phyloP scores from a whole-genome alignment of 257 asterid species.

The Capsicum rhomboideum region DNA sequence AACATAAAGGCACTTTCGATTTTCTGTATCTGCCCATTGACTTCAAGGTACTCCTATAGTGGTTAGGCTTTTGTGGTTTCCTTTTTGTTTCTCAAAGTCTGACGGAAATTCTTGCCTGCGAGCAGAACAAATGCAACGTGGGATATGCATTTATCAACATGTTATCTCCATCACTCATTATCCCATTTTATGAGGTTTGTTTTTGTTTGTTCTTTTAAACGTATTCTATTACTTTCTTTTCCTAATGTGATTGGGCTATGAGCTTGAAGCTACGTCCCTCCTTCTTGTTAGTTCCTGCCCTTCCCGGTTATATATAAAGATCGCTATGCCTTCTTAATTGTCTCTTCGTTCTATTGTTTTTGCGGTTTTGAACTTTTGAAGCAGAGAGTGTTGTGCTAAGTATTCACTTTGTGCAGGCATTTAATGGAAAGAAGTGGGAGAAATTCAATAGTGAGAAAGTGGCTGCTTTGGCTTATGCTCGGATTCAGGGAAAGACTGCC shows the following conservation, averaged over 20 bases:
- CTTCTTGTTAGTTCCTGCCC: not conserved
- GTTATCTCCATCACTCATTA: constrained; percentile 54
- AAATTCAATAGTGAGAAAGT: constrained; percentile 77
- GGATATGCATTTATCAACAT: constrained; percentile 88
- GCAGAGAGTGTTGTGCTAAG: not conserved
- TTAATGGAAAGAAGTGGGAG: constrained; percentile 77
- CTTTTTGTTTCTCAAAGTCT: not conserved
- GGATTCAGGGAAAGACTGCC: constrained; percentile 71
- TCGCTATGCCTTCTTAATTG: not conserved
- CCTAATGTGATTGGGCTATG: not conserved
- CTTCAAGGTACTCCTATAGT: constrained; percentile 43
- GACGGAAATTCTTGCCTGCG: not conserved
- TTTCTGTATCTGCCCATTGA: constrained; percentile 84
- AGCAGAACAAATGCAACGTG: constrained; percentile 85
- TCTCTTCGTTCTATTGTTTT: not conserved
- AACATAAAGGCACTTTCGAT: constrained; percentile 62
- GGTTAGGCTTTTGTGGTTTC: not conserved
- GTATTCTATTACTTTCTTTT: not conserved
- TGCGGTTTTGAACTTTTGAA: not conserved
- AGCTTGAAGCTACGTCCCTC: not conserved
- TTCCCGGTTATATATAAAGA: not conserved
- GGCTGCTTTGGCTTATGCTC: constrained; percentile 70
- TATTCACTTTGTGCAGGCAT: constrained; percentile 29
- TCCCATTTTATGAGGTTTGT: constrained; percentile 63
- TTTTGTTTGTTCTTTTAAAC: not conserved